Evolutionary conservation across 768 basidiomycete species (phyloP).

Genomic region (Leccinum obscurum): DNA sequence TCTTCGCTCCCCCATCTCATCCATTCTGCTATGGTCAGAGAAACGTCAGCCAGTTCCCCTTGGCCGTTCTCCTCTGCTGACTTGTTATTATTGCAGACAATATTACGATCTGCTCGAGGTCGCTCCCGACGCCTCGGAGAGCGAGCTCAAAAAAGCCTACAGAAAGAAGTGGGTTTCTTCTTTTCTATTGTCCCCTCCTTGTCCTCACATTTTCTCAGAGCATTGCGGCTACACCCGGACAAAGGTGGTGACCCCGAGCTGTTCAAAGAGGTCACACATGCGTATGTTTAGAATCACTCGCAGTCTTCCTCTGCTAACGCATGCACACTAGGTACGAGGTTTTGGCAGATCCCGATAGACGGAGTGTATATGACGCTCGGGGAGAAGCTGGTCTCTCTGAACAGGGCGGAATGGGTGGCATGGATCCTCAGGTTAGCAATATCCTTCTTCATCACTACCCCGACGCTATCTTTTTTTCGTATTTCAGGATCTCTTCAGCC

Average conservation of each 20-base stretch:
- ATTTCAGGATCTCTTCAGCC: slow-evolving; percentile 88
- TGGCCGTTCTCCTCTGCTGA: not conserved
- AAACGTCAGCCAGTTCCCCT: slow-evolving; percentile 46
- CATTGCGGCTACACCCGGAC: slow-evolving; percentile 84
- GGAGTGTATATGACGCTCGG: slow-evolving; percentile 80
- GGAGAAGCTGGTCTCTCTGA: slow-evolving; percentile 92
- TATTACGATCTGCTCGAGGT: slow-evolving; percentile 94
- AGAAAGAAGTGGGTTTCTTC: slow-evolving; percentile 71
- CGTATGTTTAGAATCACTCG: slow-evolving; percentile 51
- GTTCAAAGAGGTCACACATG: slow-evolving; percentile 97
- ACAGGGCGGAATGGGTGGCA: slow-evolving; percentile 88
- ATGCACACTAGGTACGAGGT: slow-evolving; percentile 76
- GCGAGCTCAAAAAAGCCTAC: slow-evolving; percentile 93
- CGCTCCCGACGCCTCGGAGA: slow-evolving; percentile 70
- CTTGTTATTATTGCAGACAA: slow-evolving; percentile 51
- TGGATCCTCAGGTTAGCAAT: slow-evolving; percentile 85
- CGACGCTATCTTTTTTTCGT: not conserved
- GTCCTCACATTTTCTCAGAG: slow-evolving; percentile 45
- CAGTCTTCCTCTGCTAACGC: slow-evolving; percentile 1
- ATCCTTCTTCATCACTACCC: not conserved
- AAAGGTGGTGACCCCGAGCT: slow-evolving; percentile 95
- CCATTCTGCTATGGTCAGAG: slow-evolving; percentile 57
- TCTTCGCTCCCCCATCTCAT: slow-evolving; percentile 14
- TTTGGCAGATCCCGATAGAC: slow-evolving; percentile 83
- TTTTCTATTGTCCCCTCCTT: slow-evolving; percentile 1